Percentiles rank a stretch among this genome's conserved stretches.
Conservation (phyloP, 2,329 filamentous ascomycete species). For the Plectosphaerella cucumerina region DNA sequence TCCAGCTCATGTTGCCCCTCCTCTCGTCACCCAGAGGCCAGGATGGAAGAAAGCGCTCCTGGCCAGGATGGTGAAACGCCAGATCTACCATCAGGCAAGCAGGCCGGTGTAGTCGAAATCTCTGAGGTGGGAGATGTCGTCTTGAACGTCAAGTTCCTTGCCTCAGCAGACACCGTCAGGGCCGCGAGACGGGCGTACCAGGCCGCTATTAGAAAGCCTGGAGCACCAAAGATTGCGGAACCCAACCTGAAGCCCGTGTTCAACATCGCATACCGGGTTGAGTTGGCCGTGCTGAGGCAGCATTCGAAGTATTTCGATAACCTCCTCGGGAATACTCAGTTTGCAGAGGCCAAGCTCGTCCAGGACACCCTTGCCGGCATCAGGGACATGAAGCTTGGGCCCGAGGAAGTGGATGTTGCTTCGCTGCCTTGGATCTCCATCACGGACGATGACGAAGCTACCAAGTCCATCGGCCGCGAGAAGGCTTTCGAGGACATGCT, state of each 20-base stretch:
- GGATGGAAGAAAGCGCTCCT: conserved; percentile 18
- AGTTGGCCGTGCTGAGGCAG: conserved; percentile 49
- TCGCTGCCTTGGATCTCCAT: conserved; percentile 63
- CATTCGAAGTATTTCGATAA: conserved; percentile 68
- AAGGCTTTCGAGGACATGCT: conserved; percentile 64
- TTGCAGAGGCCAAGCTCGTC: conserved; percentile 58
- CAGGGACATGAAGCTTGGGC: conserved; percentile 37
- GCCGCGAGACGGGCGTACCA: conserved; percentile 35
- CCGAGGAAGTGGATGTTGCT: conserved; percentile 40
- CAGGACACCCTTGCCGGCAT: conserved; percentile 47
- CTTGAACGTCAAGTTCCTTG: conserved; percentile 63
- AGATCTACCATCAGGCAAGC: conserved; percentile 13
- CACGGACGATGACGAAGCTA: conserved; percentile 65
- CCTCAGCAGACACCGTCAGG: conserved; percentile 46
- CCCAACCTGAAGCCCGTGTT: conserved; percentile 30
- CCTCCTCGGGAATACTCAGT: conserved; percentile 59
- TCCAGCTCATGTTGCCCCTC: conserved; percentile 6
- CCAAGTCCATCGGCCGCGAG: conserved; percentile 55
- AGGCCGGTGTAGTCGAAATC: conserved; percentile 43
- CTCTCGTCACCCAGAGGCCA: neutral
- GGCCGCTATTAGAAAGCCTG: conserved; percentile 23
- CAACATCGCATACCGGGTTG: conserved; percentile 55
- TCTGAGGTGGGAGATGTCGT: conserved; percentile 58
- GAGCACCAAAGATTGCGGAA: conserved; percentile 17
- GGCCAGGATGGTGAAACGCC: conserved; percentile 17